Percentiles rank a stretch among this genome's conserved stretches.
Evolutionary conservation across 352 stramenopile genomes (phyloP).

Genomic region (Pythium oligandrum): DNA sequence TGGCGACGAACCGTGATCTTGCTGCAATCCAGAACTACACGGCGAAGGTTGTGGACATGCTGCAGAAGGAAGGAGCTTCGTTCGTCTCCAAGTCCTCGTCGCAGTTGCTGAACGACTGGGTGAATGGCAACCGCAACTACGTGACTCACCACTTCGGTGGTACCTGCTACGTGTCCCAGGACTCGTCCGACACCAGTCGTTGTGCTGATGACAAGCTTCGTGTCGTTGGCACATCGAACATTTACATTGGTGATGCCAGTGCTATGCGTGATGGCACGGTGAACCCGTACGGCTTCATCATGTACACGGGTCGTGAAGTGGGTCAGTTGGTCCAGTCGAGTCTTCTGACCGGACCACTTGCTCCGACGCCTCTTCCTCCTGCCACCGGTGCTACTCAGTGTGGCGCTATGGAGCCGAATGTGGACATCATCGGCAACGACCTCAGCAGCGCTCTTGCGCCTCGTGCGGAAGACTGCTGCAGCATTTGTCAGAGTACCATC

Average conservation of each 20-base stretch:
- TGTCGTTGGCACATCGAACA: constrained; percentile 59
- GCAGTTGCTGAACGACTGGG: constrained; percentile 33
- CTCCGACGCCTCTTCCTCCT: too few relatives aligned
- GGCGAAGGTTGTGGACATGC: constrained; percentile 30
- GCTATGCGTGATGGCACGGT: constrained; percentile 59
- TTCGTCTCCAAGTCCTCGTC: constrained; percentile 35
- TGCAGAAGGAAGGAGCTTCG: constrained; percentile 35
- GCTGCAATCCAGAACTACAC: constrained; percentile 51
- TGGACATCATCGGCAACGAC: too few relatives aligned
- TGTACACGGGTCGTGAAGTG: constrained; percentile 61
- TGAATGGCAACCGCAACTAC: constrained; percentile 21
- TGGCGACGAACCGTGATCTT: constrained; percentile 39
- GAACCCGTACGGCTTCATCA: constrained; percentile 73
- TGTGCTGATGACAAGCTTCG: constrained; percentile 58
- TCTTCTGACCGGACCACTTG: background rate
- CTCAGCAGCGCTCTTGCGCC: too few relatives aligned
- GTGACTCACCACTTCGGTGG: constrained; percentile 63
- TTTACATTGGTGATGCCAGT: constrained; percentile 58
- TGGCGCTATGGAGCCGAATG: too few relatives aligned
- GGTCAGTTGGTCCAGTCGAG: constrained; percentile 33
- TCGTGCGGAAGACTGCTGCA: too few relatives aligned
- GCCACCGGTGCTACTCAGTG: too few relatives aligned
- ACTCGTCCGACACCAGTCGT: constrained; percentile 32
- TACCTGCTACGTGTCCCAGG: constrained; percentile 56
- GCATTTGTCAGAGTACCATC: too few relatives aligned